phyloP scores from a whole-genome alignment of 331 rosid genomes.

The Pyracantha coccinea region DNA sequence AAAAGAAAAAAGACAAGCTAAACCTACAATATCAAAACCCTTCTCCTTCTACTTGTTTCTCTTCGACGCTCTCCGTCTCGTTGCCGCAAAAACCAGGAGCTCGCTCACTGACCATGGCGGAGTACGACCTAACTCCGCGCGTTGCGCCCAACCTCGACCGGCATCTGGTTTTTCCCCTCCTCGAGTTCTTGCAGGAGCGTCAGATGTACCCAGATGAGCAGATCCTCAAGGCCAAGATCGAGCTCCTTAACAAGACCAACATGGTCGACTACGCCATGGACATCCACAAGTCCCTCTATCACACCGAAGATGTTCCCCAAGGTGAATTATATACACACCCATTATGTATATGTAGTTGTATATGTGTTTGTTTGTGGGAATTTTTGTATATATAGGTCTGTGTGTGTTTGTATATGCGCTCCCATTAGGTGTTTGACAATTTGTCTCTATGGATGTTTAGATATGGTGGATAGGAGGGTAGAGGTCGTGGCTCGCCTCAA shows the following conservation, averaged over 20 bases:
- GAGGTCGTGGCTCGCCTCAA: slow-evolving; percentile 67
- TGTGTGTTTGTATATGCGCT: not conserved
- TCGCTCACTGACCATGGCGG: slow-evolving; percentile 47
- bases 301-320: slow-evolving; percentile 78
- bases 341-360: not conserved
- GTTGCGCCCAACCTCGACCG: slow-evolving; percentile 80
- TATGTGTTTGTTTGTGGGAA: not conserved
- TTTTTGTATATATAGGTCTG: not conserved
- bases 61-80: not conserved
- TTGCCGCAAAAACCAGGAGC: not conserved
- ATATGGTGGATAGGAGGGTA: slow-evolving; percentile 68
- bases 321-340: slow-evolving; percentile 4
- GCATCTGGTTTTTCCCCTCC: slow-evolving; percentile 76
- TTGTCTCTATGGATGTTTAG: slow-evolving; percentile 7
- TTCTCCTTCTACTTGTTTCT: too few species aligned
- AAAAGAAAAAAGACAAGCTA: not conserved
- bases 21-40: not conserved
- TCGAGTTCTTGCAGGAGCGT: slow-evolving; percentile 63
- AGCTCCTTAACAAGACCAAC: slow-evolving; percentile 85
- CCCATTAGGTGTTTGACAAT: not conserved
- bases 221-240: slow-evolving; percentile 87
- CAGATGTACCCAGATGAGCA: slow-evolving; percentile 34
- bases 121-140: slow-evolving; percentile 72
- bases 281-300: slow-evolving; percentile 84
- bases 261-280: slow-evolving; percentile 99